A percentile compares a stretch with the other conserved stretches of the same genome.
These are phyloP conservation scores for Ligustrum vulgare DNA, from an alignment of 257 asterid species.

Conservation along the genomic window DNA sequence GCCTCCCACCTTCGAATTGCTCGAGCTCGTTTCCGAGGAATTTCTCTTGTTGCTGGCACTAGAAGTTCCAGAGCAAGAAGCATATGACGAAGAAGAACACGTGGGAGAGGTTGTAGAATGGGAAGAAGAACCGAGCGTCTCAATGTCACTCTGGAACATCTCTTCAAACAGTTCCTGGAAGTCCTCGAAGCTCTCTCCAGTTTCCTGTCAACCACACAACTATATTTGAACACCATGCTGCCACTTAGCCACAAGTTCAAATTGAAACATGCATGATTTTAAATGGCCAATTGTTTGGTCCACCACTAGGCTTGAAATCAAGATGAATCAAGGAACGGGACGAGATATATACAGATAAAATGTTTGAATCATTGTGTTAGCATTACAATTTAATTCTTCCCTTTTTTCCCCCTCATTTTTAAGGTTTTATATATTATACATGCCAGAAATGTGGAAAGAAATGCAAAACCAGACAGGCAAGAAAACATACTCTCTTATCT, in stretches of 20 bases:
- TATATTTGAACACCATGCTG: constrained; percentile 30
- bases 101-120: constrained; percentile 35
- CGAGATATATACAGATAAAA: neutral
- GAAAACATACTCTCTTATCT: neutral
- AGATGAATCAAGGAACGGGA: neutral
- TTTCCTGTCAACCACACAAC: constrained; percentile 53
- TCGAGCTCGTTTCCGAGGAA: constrained; percentile 36
- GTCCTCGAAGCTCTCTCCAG: constrained; percentile 56
- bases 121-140: constrained; percentile 38
- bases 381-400: neutral
- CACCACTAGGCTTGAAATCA: neutral
- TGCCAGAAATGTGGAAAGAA: neutral
- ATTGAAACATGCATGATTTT: neutral
- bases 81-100: constrained; percentile 37
- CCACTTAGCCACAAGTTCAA: constrained; percentile 20
- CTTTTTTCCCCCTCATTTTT: neutral
- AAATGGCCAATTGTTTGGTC: neutral
- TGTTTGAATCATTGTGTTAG: neutral
- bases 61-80: constrained; percentile 28
- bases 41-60: constrained; percentile 40
- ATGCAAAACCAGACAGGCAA: neutral
- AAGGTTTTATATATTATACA: neutral
- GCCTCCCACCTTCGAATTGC: constrained; percentile 16
- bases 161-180: constrained; percentile 68
- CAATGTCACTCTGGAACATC: constrained; percentile 53